A percentile compares a stretch with the other conserved stretches of the same genome.
phyloP scores from a whole-genome alignment of 176 grass and related monocot species.

The Eleusine indica region DNA sequence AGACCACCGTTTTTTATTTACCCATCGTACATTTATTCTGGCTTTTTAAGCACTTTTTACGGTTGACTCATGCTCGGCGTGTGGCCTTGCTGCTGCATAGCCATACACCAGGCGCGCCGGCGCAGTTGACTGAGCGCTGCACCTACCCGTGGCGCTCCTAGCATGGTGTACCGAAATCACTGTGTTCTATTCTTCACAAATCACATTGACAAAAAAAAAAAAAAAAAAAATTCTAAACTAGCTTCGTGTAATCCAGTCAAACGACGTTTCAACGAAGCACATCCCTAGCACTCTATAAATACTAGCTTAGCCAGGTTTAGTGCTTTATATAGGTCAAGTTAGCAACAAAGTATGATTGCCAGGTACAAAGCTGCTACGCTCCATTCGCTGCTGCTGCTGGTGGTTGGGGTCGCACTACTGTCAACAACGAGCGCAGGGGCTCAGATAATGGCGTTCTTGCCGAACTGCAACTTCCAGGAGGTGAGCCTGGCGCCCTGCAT shows the following conservation, averaged over 20 bases:
- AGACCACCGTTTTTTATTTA: too few species aligned
- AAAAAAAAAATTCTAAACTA: neutral
- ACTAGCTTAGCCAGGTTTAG: neutral
- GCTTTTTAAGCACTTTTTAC: neutral
- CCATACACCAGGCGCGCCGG: too few species aligned
- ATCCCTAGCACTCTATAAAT: neutral
- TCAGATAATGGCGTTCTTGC: neutral
- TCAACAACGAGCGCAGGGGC: neutral
- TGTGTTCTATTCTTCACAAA: neutral
- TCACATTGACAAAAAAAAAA: neutral
- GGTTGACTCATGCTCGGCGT: neutral
- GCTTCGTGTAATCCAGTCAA: neutral
- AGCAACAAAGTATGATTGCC: neutral
- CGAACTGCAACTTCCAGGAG: constrained; percentile 34
- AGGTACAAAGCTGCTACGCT: neutral
- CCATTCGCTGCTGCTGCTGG: constrained; percentile 8
- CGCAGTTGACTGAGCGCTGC: neutral
- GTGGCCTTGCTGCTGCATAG: neutral
- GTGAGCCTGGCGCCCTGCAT: constrained; percentile 43
- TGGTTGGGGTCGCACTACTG: neutral
- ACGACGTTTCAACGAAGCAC: neutral
- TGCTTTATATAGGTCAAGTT: neutral
- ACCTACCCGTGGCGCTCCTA: constrained; percentile 6
- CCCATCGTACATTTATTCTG: neutral
- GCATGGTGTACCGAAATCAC: neutral